Evolutionary conservation across 192 early-diverging fungal genomes (phyloP).

Genomic region (Linnemannia zychae): DNA sequence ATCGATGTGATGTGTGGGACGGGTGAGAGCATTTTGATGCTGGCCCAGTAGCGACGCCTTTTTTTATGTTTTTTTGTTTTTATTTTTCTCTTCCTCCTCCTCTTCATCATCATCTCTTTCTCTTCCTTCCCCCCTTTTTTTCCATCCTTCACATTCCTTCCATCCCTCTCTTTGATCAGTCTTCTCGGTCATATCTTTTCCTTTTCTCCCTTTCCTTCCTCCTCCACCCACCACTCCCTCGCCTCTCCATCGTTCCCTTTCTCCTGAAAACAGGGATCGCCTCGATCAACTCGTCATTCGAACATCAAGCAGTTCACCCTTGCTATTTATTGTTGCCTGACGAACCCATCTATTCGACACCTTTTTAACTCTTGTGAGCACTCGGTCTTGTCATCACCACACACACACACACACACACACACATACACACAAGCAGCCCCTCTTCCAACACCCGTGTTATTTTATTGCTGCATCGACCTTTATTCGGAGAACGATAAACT

Average conservation of each 20-base stretch:
- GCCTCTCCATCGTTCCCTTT: not conserved
- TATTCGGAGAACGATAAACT: not conserved
- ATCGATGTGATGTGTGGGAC: too few relatives aligned
- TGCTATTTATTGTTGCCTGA: not conserved
- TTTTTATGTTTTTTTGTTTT: not conserved
- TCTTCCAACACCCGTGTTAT: not conserved
- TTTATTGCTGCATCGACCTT: not conserved
- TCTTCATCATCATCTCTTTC: not conserved
- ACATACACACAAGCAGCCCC: not conserved
- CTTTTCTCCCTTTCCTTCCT: not conserved
- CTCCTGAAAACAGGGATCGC: slow-evolving; percentile 1
- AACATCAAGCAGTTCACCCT: not conserved
- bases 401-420: too few relatives aligned
- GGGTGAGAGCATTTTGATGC: not conserved
- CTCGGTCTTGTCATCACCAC: not conserved
- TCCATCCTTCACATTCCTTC: too few relatives aligned
- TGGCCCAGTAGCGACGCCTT: not conserved
- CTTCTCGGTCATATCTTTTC: not conserved
- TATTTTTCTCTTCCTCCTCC: too few relatives aligned
- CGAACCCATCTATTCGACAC: not conserved
- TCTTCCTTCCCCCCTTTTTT: not conserved
- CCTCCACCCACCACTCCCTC: not conserved
- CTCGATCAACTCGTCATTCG: slow-evolving; percentile 4
- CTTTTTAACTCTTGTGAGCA: slow-evolving; percentile 2
- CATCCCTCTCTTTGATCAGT: too few relatives aligned